Evolutionary conservation across 2,329 filamentous ascomycete genomes (phyloP), one percentile per base, ranked within the genome.

Genomic region (Polytolypa hystricis): DNA sequence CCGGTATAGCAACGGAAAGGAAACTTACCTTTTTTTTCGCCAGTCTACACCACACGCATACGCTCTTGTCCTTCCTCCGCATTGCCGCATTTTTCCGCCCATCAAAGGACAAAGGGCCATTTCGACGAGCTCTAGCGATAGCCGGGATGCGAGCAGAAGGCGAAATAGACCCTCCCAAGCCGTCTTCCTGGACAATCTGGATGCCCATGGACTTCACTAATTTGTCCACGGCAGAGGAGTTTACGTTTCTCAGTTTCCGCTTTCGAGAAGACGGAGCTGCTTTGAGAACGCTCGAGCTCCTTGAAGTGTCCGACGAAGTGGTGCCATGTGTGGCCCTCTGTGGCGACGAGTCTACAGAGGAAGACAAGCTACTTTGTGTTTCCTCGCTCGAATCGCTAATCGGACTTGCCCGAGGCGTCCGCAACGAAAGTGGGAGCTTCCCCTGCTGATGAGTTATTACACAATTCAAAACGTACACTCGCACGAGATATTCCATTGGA

Each of bases 181-280:
- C 60, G 47, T 64, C 60, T 43, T 64, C 60, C 32, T 62, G 60
- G 18, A 64, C 60, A 41, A 64, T 64, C 39, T 63, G 60, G 38
- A 64, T 41, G 14, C 58, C 55, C 37, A 54, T 55, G 4, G 52
- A 39, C 33, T 42, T 41, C 15, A 15, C 17, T 10, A 44, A 46
- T 19, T 56, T 50, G 6, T 59, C 55, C 9, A 57, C 29, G 16
- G 47, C 51, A 14, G 28, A 7, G 7, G 28, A 7, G 9, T 18
- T 14, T 11, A 14, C 19, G 20, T 43, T 50, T 26, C 54, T 50
- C 38, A 53, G 53, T 42, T 59, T 61, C 40, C 59, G 56, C 45
- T 57, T 60, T 37, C 56, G 50, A 7, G 55, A 48, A 3, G 53
- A 4, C 7, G 55, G 48, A 3, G 53, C 52, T 30, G 11, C 17